phyloP scores from a whole-genome alignment of 1,284 basidiomycete species.

The Cutaneotrichosporon cyanovorans region DNA sequence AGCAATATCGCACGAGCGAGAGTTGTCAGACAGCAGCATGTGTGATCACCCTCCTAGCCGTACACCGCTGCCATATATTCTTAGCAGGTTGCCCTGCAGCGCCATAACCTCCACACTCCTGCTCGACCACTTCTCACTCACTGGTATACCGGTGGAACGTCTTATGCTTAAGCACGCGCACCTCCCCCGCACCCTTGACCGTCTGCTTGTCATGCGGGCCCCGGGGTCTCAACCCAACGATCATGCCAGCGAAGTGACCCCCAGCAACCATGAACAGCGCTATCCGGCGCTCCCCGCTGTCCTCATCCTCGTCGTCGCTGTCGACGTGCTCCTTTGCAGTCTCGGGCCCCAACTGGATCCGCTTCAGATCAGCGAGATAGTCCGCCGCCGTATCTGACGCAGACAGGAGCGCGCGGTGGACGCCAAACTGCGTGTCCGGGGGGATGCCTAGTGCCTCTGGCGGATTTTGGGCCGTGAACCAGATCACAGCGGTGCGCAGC shows the following conservation, averaged over 20 bases:
- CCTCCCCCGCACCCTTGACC: constrained; percentile 51
- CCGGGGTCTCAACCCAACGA: constrained; percentile 55
- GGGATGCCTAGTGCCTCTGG: constrained; percentile 41
- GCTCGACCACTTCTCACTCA: constrained; percentile 45
- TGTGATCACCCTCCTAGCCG: no score
- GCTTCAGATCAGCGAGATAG: constrained; percentile 50
- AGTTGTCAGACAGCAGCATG: no score
- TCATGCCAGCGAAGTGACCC: constrained; percentile 91
- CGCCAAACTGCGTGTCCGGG: constrained; percentile 70
- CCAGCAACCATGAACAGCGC: constrained; percentile 94
- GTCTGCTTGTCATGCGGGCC: constrained; percentile 54
- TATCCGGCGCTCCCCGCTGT: constrained; percentile 67
- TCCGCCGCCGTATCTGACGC: constrained; percentile 45
- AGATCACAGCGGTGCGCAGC: constrained; percentile 69
- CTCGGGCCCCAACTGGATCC: constrained; percentile 56
- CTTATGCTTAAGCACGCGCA: constrained; percentile 80
- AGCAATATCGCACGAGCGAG: no score
- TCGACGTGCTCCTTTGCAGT: no score
- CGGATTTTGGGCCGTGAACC: constrained; percentile 66
- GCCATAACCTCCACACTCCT: no score
- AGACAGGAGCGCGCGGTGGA: constrained; percentile 71
- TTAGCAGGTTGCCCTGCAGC: no score
- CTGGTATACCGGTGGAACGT: constrained; percentile 99
- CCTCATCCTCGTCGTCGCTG: no score
- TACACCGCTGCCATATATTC: no score